These are phyloP conservation scores for Penicillium chermesinum DNA, from an alignment of 495 filamentous ascomycete genomes.

Conservation along the genomic window DNA sequence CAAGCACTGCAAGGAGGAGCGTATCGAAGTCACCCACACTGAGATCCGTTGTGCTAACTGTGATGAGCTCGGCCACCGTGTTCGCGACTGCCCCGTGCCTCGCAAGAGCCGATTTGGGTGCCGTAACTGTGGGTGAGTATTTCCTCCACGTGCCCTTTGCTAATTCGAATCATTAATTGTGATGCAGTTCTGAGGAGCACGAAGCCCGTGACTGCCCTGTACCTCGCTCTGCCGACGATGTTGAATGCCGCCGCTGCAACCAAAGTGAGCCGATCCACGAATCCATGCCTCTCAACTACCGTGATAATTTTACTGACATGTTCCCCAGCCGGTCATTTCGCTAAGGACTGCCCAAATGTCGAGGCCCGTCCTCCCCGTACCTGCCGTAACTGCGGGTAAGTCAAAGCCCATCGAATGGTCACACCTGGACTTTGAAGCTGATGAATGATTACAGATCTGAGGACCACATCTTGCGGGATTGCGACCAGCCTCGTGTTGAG, in stretches of 20 bases:
- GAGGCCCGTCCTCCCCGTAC: conserved; percentile 36
- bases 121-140: conserved; percentile 71
- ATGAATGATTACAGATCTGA: conserved; percentile 36
- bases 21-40: conserved; percentile 38
- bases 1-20: conserved; percentile 62
- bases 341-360: conserved; percentile 66
- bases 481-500: conserved; percentile 47
- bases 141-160: neutral
- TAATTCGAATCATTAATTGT: conserved; percentile 10
- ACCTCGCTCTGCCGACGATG: conserved; percentile 63
- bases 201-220: conserved; percentile 59
- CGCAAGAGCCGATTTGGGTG: conserved; percentile 60
- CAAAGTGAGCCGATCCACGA: conserved; percentile 45
- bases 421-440: conserved; percentile 4
- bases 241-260: conserved; percentile 77
- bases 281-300: conserved; percentile 1
- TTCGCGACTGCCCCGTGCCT: conserved; percentile 62
- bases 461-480: conserved; percentile 53
- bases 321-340: conserved; percentile 86
- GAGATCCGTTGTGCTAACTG: conserved; percentile 75
- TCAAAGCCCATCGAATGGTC: neutral
- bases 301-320: no score
- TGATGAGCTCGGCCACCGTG: conserved; percentile 62
- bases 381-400: conserved; percentile 63
- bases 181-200: conserved; percentile 51